Evolutionary conservation across 1,284 basidiomycete species (phyloP).

Genomic region (Ceratobasidium sp.): DNA sequence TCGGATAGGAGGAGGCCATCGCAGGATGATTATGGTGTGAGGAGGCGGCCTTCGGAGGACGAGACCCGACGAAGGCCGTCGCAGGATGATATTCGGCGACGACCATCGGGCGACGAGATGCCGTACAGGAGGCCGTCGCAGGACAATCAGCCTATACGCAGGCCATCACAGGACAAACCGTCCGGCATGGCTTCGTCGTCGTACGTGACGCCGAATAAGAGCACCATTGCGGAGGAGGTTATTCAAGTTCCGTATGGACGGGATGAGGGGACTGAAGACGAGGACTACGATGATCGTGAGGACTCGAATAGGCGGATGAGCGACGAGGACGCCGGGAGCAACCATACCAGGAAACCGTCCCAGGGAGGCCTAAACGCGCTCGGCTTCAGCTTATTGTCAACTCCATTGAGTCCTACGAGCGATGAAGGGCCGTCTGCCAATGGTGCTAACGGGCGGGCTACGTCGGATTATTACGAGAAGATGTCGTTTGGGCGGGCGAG

Average conservation of each 20-base stretch:
- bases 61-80: constrained; percentile 57
- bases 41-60: constrained; percentile 68
- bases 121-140: constrained; percentile 46
- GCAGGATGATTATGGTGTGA: constrained; percentile 62
- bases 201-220: constrained; percentile 95
- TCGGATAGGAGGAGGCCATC: constrained; percentile 65
- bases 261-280: constrained; percentile 66
- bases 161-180: constrained; percentile 50
- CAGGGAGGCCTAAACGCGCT: constrained; percentile 51
- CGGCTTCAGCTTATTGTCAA: constrained; percentile 44
- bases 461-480: constrained; percentile 78
- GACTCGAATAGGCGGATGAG: constrained; percentile 19
- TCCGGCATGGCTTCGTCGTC: constrained; percentile 55
- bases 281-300: constrained; percentile 62
- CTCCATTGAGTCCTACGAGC: constrained; percentile 48
- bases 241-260: constrained; percentile 93
- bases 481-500: constrained; percentile 71
- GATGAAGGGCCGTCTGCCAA: constrained; percentile 48
- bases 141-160: constrained; percentile 43
- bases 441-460: constrained; percentile 58
- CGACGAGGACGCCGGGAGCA: constrained; percentile 15
- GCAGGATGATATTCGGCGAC: constrained; percentile 48
- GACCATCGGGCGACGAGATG: constrained; percentile 48
- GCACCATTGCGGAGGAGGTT: constrained; percentile 94
- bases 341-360: constrained; percentile 20